Percentiles rank a stretch among this genome's conserved stretches.
Conservation (phyloP, 2,329 filamentous ascomycete genomes). For the Fusarium buharicum region DNA sequence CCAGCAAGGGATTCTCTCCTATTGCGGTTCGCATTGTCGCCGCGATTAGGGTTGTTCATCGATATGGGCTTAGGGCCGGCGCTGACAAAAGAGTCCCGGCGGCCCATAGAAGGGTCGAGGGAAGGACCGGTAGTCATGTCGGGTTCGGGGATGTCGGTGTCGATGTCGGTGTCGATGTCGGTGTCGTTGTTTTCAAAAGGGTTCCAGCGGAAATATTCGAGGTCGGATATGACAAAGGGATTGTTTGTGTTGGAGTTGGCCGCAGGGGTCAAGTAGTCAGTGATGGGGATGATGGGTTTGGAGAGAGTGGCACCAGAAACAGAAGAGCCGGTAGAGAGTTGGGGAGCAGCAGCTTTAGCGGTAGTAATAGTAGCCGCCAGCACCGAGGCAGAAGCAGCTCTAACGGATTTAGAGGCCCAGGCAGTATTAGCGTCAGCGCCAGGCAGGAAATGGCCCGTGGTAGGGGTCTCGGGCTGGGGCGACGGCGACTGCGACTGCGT, state of each 20-base stretch:
- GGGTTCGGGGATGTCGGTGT: no score
- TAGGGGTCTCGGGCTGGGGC: conserved; percentile 51
- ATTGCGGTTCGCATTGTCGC: conserved; percentile 64
- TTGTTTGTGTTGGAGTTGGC: conserved; percentile 20
- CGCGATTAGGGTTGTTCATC: conserved; percentile 71
- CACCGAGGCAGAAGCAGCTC: conserved; percentile 42
- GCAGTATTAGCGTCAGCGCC: conserved; percentile 44
- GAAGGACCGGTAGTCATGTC: conserved; percentile 70
- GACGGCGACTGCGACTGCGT: conserved; percentile 51
- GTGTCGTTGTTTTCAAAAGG: conserved; percentile 23
- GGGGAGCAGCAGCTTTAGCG: conserved; percentile 39
- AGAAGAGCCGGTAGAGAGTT: conserved; percentile 31
- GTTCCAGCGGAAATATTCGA: conserved; percentile 41
- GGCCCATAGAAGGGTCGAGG: conserved; percentile 67
- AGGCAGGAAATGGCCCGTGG: conserved; percentile 43
- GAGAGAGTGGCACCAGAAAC: conserved; percentile 42
- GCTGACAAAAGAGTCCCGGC: conserved; percentile 73
- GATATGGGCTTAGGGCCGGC: conserved; percentile 74
- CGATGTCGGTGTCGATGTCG: conserved; percentile 58
- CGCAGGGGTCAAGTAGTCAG: conserved; percentile 26
- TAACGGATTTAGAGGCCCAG: conserved; percentile 35
- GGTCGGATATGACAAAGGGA: conserved; percentile 43
- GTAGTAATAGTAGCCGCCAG: conserved; percentile 40
- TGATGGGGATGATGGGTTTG: conserved; percentile 51
- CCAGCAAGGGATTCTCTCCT: conserved; percentile 71